Base-by-base conservation (phyloP, 768 basidiomycete species). In the Rhizopogon roseolus region DNA sequence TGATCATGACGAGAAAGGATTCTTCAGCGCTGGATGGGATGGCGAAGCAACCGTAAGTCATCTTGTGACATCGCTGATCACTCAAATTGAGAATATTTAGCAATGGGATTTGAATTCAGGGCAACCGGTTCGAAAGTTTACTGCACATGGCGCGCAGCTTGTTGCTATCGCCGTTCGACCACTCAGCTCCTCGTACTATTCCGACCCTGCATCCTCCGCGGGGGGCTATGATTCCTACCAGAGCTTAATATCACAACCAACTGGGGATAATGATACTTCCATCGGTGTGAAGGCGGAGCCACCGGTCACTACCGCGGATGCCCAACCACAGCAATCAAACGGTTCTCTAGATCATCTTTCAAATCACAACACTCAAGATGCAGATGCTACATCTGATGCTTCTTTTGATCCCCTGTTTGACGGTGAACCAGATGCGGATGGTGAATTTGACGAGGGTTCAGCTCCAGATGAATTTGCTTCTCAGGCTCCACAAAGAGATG, bases 71-170 rank as follows among this genome's bases (percentile, higher is more conserved):
- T 17, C 10, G 43, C 43, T 54, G 41, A 38, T 50, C 56, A 51
- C 60, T 55, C 37, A 53, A 39, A 32, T 54, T 32, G 10, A 42
- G 50, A 29, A 6, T 53, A 5, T 37, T 48, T 61, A 98, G 96
- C 91, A 98, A 83, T 98, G 97, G 96, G 96, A 98, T 71, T 80
- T 99, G 37, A 91, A 99, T 64, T 95, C 88, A 0, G 96, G 97
- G 6, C 80, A 90, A 56, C 74, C 73, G 39, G 80, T 85, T 11
- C 82, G 93, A 46, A 83, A 77, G 44, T 98, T 90, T 66, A 84
- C 80, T 1, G 80, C 87, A 0, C 93, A 97, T 62, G 84, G 86
- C 25, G 83, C 92, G 3, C 95, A 97, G 66, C 79, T 98, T 13
- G 84, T 92, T 3, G 81, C 85, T 6, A 73, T 98, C 39, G 84